Base-by-base conservation (phyloP, 371 early-diverging fungal genomes). In the Circinella umbellata region DNA sequence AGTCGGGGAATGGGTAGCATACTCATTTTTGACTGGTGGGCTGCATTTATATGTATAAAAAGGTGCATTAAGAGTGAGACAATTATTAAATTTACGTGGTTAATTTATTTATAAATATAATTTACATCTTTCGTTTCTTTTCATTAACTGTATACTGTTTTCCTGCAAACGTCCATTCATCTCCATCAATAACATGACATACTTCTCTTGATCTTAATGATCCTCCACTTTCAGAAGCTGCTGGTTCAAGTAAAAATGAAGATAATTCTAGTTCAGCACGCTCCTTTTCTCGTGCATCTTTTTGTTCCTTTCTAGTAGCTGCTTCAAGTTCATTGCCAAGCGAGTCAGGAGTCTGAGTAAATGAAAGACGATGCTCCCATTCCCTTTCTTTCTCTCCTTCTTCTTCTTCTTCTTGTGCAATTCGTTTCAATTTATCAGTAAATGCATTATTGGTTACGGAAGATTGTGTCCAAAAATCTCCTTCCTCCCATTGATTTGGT, bases 141-240 rank as follows among this genome's bases (percentile, higher is more conserved):
- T 71, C 71, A 35, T 71, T 63, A 4, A 71, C 66, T 20, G 39
- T 53, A 48, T 71, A 66, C 46, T 71, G 55, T 37, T 63, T 61
- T 42, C 71, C 71, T 34, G 61, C 53, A 63, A 71, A 71, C 47
- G 66, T 63, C 71, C 71, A 71, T 38, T 66, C 66, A 20, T 71
- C 71, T 46, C 67, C 71, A 55, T 71, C 71, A n/a, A 71, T 62
- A 7, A 71, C 54, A 10, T 42, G 61, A 36, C 51, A 51, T 53
- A 18, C 37, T 27, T 65, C 51, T 27, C 27, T 27, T 27, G 27
- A 2, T 27, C 1, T 27, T 27, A 27, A 27, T 27, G 20, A 17
- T 8, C 27, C 4, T 57, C 27, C 57, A 57, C 34, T 18, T 6
- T 34, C 57, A 27, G 57, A 57, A 7, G 27, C 6, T 38, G 66